Evolutionary conservation across 345 rosid species (phyloP), one percentile per base, ranked within the genome.

Genomic region (Camelina sativa): DNA sequence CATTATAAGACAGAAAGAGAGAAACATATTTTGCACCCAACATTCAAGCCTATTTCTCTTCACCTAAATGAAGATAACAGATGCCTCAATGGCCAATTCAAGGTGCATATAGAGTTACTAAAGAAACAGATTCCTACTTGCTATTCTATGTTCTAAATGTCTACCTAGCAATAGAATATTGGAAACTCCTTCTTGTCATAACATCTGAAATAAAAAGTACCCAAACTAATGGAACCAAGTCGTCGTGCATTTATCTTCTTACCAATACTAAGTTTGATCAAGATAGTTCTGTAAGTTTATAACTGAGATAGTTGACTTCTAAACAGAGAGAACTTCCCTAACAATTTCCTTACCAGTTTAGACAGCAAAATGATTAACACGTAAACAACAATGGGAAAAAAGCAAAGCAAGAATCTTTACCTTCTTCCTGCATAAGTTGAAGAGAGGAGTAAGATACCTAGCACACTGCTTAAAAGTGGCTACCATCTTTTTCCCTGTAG

Each of bases 401-500:
- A n/a, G n/a, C n/a, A n/a, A 40, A 47, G 51, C 70, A 16, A 38
- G 43, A 35, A 62, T 15, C 47, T 81, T 65, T 65, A 95, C 99
- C 96, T 92, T 95, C 85, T 92, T 95, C 86, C 97, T 83, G 81
- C 99, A 92, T 78, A 95, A 90, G 85, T 90, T 90, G 97, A 95
- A 95, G 74, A 95, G 80, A 0, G 99, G 98, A 74, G 80, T 80
- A 72, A 95, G 81, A 76, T 95, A 95, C 74, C 99, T 79, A 28
- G 96, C 97, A 68, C 99, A 95, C 85, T 92, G 99, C 87, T 95
- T 86, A 73, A 95, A 95, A 2, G 97, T 92, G 67, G 97, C 99
- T 30, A 95, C 97, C 84, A 83, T 90, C 32, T 88, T 82, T 79
- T 95, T 95, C 35, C 99, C 97, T 74, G 88, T 95, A 0, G 97